Percentiles rank a stretch among this genome's conserved stretches.
Evolutionary conservation across 306 rosid genomes (phyloP).

Genomic region (Mimosa bimucronata): DNA sequence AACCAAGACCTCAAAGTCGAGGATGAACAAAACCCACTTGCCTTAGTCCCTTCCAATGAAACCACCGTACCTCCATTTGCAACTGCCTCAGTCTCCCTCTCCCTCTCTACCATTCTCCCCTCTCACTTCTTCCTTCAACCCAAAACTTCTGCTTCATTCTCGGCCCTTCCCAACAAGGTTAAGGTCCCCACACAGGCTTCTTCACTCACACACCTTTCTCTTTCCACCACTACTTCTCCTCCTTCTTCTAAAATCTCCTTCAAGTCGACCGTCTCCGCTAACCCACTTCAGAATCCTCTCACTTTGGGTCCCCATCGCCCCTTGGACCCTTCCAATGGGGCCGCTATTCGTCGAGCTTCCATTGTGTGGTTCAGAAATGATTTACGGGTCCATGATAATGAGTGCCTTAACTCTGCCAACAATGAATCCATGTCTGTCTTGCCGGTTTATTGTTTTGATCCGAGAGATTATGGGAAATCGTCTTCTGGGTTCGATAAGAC

Average conservation of each 20-base stretch:
- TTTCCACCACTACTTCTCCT: slow-evolving; percentile 59
- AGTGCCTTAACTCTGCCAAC: slow-evolving; percentile 74
- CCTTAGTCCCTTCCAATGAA: slow-evolving; percentile 36
- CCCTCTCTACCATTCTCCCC: slow-evolving; percentile 64
- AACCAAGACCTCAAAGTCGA: slow-evolving; percentile 46
- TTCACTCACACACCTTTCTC: slow-evolving; percentile 75
- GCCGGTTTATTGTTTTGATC: slow-evolving; percentile 95
- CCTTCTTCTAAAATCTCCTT: slow-evolving; percentile 59
- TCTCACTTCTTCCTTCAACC: slow-evolving; percentile 57
- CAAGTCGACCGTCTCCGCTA: slow-evolving; percentile 75
- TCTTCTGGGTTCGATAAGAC: slow-evolving; percentile 93
- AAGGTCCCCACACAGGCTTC: slow-evolving; percentile 86
- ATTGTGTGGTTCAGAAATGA: slow-evolving; percentile 95
- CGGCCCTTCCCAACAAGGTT: slow-evolving; percentile 58
- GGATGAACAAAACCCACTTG: slow-evolving; percentile 49
- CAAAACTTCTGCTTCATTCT: slow-evolving; percentile 50
- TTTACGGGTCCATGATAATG: slow-evolving; percentile 85
- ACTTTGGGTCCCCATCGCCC: slow-evolving; percentile 79
- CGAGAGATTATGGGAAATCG: slow-evolving; percentile 85
- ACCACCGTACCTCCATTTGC: slow-evolving; percentile 45
- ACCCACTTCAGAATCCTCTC: slow-evolving; percentile 75
- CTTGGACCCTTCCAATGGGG: slow-evolving; percentile 75
- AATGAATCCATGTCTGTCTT: slow-evolving; percentile 78
- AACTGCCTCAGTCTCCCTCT: slow-evolving; percentile 68
- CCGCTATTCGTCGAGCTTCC: slow-evolving; percentile 81